Evolutionary conservation across 495 filamentous ascomycete genomes (phyloP), one percentile per base, ranked within the genome.

Genomic region (Xylaria acuta): DNA sequence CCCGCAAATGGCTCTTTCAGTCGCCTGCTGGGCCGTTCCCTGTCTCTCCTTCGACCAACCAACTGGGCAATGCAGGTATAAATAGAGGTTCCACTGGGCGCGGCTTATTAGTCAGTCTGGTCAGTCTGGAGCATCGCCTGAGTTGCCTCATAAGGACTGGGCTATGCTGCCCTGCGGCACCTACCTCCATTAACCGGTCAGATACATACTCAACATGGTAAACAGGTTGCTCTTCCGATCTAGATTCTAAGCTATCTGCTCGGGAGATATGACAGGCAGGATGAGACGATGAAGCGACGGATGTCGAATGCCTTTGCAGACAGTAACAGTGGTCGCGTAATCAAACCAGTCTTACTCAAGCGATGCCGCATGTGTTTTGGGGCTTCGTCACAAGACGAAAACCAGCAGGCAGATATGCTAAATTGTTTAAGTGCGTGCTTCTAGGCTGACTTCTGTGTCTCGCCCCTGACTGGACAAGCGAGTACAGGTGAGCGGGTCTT

Each of bases 1-100:
- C 77, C 77, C 76, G 71, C 72, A 69, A 49, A 72, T 66, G 74
- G 70, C 64, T 74, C 51, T 54, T 72, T 77, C 73, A 74, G 72
- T 75, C 76, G 75, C 72, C 73, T 75, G 71, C 65, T 43, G 67
- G 54, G 62, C 47, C 30, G 70, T 51, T 64, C 69, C 69, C 69
- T 38, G 59, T 64, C 69, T 71, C 69, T 64, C n/a, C 14, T 36
- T 58, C 25, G 34, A 60, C 49, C 63, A 60, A 34, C 70, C 63
- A 66, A 27, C 62, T 56, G 51, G 43, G 51, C 70, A 65, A 41
- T 56, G 51, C 40, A 72, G 51, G 63, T 72, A 67, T 66, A 66
- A 54, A 72, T 66, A 72, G 20, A 64, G 70, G 70, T 67, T 60
- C 70, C 70, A 72, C 70, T 66, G 62, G 51, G 47, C 62, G 40